Conservation (phyloP, 2,329 filamentous ascomycete species). For the Trichoderma koningiopsis region DNA sequence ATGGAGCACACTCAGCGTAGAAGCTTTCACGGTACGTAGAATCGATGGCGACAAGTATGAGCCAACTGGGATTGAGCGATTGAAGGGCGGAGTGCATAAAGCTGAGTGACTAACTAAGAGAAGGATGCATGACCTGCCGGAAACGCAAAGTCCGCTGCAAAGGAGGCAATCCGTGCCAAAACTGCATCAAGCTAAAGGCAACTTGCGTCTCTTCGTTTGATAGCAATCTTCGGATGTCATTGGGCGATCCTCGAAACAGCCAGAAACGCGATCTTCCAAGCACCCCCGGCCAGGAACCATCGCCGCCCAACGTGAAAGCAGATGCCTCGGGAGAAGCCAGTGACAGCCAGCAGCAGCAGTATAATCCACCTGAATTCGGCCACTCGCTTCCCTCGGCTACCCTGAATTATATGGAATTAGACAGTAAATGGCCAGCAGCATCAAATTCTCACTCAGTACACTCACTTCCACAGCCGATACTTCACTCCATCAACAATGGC, state of each 20-base stretch:
- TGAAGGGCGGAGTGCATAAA: neutral
- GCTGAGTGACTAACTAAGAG: neutral
- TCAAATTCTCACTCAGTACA: neutral
- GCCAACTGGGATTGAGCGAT: neutral
- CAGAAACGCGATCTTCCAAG: neutral
- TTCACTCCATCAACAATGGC: neutral
- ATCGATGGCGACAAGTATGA: neutral
- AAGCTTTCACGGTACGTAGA: neutral
- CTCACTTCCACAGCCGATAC: neutral
- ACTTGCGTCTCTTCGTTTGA: conserved; percentile 14
- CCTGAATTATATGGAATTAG: neutral
- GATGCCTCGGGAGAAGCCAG: neutral
- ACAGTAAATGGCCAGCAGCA: neutral
- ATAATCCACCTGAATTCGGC: neutral
- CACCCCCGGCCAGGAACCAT: neutral
- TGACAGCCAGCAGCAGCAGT: neutral
- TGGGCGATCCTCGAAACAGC: neutral
- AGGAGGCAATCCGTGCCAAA: conserved; percentile 19
- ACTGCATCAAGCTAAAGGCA: conserved; percentile 1
- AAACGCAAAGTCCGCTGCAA: conserved; percentile 19
- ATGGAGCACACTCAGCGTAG: neutral
- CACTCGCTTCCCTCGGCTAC: neutral
- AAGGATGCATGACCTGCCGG: conserved; percentile 16
- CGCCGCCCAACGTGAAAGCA: neutral
- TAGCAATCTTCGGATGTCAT: conserved; percentile 4